A percentile compares a stretch with the other conserved stretches of the same genome.
phyloP scores from a whole-genome alignment of 2,329 filamentous ascomycete species.

The Ramularia endophylla region DNA sequence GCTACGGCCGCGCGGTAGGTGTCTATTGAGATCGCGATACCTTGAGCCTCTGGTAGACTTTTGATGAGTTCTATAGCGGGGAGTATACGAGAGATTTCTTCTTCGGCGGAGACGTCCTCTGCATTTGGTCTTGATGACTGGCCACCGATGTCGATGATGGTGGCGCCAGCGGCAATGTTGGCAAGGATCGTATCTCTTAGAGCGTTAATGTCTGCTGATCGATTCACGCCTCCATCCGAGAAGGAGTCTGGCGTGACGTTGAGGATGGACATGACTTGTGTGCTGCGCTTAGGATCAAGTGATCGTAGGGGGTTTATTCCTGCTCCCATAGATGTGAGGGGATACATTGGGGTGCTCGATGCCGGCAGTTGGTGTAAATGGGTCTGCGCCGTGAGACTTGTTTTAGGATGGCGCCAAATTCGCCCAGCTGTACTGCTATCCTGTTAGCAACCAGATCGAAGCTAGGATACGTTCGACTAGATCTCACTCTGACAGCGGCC shows the following conservation, averaged over 20 bases:
- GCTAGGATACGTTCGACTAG: neutral
- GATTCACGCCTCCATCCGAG: conserved; percentile 75
- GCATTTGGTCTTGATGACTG: conserved; percentile 83
- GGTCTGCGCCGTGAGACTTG: conserved; percentile 29
- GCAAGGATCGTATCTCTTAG: conserved; percentile 54
- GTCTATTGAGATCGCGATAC: conserved; percentile 78
- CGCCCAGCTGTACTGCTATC: neutral
- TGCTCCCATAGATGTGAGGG: conserved; percentile 36
- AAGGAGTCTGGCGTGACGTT: conserved; percentile 97
- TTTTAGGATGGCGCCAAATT: conserved; percentile 20
- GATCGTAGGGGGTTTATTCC: conserved; percentile 53
- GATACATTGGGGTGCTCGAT: conserved; percentile 29
- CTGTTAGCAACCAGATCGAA: conserved; percentile 1
- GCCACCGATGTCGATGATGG: conserved; percentile 86
- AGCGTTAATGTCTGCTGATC: conserved; percentile 38
- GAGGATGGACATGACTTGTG: conserved; percentile 85
- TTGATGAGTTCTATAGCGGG: conserved; percentile 73
- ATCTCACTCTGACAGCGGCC: conserved; percentile 71
- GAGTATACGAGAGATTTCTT: conserved; percentile 72
- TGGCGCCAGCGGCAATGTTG: conserved; percentile 65
- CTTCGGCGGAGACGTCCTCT: conserved; percentile 59
- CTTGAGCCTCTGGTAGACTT: conserved; percentile 53
- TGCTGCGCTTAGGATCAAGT: conserved; percentile 51
- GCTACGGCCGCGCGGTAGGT: conserved; percentile 87
- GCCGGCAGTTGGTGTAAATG: conserved; percentile 32